phyloP scores from a whole-genome alignment of 352 stramenopile genomes.

The Pythium sukuiense region DNA sequence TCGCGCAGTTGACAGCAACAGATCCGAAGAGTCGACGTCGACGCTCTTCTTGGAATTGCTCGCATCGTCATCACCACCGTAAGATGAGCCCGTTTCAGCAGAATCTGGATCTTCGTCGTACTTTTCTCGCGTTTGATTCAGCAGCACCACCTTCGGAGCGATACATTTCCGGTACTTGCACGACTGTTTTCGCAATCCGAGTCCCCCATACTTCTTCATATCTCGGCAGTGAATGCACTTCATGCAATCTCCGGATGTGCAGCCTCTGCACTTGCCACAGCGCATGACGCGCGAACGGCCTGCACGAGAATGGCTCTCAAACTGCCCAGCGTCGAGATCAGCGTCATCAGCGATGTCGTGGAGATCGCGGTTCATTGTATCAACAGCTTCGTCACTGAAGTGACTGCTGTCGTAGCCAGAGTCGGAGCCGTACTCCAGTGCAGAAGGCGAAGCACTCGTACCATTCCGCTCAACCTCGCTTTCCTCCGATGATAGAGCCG shows the following conservation, averaged over 20 bases:
- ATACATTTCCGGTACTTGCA: conserved; percentile 81
- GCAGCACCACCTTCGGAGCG: conserved; percentile 61
- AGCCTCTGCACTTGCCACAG: conserved; percentile 74
- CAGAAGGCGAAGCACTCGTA: not conserved
- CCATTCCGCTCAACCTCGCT: conserved; percentile 10
- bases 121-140: conserved; percentile 56
- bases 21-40: conserved; percentile 9
- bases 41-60: not conserved
- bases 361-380: conserved; percentile 8
- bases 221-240: conserved; percentile 78
- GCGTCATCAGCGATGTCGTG: conserved; percentile 5
- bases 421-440: conserved; percentile 16
- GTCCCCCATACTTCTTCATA: conserved; percentile 87
- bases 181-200: conserved; percentile 77
- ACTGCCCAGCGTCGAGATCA: conserved; percentile 34
- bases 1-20: conserved; percentile 18
- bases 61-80: conserved; percentile 3
- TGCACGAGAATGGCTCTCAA: conserved; percentile 38
- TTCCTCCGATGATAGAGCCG: conserved; percentile 17
- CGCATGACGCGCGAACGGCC: conserved; percentile 66
- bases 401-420: conserved; percentile 23
- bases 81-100: conserved; percentile 10
- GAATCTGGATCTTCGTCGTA: conserved; percentile 39
- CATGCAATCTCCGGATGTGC: conserved; percentile 67
- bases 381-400: conserved; percentile 15